phyloP scores from a whole-genome alignment of 2,329 filamentous ascomycete species.

The Knufia fluminis region DNA sequence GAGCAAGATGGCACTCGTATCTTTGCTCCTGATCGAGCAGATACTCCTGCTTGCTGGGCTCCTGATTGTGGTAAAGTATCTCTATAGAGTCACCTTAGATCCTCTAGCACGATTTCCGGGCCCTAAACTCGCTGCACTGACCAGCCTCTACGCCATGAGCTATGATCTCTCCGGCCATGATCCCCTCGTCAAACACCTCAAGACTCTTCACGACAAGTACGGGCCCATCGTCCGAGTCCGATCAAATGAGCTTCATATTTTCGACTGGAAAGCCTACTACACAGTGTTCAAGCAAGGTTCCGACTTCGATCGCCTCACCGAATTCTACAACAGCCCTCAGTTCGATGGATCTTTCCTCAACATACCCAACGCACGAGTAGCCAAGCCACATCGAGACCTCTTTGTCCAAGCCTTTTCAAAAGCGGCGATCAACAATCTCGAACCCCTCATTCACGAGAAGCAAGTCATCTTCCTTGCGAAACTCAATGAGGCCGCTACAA shows the following conservation, averaged over 20 bases:
- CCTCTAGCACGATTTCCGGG: conserved; percentile 30
- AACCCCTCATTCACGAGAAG: conserved; percentile 24
- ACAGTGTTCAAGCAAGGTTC: conserved; percentile 11
- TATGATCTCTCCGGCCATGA: conserved; percentile 11
- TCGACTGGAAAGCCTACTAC: not conserved
- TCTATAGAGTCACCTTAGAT: conserved; percentile 23
- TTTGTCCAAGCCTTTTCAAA: conserved; percentile 28
- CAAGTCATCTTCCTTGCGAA: conserved; percentile 13
- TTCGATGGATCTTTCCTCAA: conserved; percentile 15
- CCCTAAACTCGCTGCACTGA: conserved; percentile 26
- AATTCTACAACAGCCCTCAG: conserved; percentile 16
- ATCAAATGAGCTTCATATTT: not conserved
- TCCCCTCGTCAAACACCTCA: not conserved
- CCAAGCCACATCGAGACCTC: conserved; percentile 12
- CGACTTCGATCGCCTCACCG: conserved; percentile 13
- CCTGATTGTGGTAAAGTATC: not conserved
- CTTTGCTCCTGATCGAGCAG: not conserved
- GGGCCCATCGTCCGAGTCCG: conserved; percentile 21
- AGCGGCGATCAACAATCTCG: conserved; percentile 23
- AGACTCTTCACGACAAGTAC: not conserved
- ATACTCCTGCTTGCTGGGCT: not conserved
- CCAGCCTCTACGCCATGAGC: conserved; percentile 25
- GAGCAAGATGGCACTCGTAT: not conserved
- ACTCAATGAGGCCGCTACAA: conserved; percentile 5
- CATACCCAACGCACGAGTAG: conserved; percentile 6